phyloP scores from a whole-genome alignment of 345 rosid genomes.

The Populus alba region DNA sequence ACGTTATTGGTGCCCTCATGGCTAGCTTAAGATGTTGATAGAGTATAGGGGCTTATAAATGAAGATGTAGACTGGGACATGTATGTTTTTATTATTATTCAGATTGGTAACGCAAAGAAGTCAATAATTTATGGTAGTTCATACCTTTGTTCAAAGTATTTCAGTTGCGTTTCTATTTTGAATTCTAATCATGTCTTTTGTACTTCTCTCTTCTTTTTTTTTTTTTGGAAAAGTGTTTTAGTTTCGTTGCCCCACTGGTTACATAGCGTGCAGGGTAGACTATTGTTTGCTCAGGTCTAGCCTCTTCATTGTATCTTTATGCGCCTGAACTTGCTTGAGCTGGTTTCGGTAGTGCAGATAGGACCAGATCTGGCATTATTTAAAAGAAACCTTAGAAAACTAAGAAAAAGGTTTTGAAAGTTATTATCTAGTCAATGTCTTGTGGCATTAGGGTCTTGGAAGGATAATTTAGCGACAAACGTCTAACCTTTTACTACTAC shows the following conservation, averaged over 20 bases:
- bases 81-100: not conserved
- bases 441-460: no score
- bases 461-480: no score
- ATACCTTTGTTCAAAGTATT: slow-evolving; percentile 1
- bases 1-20: not conserved
- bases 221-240: not conserved
- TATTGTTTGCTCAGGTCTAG: not conserved
- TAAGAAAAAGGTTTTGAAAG: no score
- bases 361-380: no score
- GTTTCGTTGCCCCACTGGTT: not conserved
- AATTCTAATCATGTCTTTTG: not conserved
- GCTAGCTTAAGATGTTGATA: not conserved
- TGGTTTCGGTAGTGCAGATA: no score
- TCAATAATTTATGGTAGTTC: not conserved
- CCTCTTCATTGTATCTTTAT: no score
- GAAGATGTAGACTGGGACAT: not conserved
- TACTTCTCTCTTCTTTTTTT: not conserved
- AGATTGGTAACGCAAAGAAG: not conserved
- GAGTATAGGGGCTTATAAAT: slow-evolving; percentile 14
- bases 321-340: no score
- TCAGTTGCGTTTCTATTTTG: slow-evolving; percentile 5
- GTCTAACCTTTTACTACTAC: no score
- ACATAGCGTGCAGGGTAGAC: not conserved
- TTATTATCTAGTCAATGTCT: no score
- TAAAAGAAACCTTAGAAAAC: no score